A percentile compares a stretch with the other conserved stretches of the same genome.
Conservation (phyloP, 2,329 filamentous ascomycete species). For the Xylariaceae sp. region DNA sequence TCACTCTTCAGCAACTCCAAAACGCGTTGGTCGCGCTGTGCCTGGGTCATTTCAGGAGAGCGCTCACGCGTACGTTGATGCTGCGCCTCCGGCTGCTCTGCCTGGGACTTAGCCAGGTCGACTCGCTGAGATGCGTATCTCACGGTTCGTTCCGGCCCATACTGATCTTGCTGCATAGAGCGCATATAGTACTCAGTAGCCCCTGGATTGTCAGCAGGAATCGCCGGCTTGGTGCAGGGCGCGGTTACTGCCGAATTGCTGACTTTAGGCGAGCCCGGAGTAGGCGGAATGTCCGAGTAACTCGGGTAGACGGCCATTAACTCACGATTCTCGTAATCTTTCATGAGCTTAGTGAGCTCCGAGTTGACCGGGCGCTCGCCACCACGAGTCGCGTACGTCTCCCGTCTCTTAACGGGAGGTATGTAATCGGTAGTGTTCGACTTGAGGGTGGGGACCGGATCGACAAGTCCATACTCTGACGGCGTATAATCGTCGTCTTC, state of each 20-base stretch:
- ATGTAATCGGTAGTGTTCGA: too few species aligned
- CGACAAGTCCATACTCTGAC: too few species aligned
- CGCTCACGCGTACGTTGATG: constrained; percentile 28
- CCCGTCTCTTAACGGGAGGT: constrained; percentile 11
- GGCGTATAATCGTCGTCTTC: constrained; percentile 47
- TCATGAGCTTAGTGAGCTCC: constrained; percentile 51
- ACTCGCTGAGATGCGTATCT: constrained; percentile 42
- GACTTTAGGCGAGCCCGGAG: constrained; percentile 47
- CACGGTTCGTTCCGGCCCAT: constrained; percentile 39
- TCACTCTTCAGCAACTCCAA: constrained; percentile 39
- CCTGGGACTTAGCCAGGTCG: constrained; percentile 19
- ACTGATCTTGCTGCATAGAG: background rate
- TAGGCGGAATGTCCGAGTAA: constrained; percentile 49
- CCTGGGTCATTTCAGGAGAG: constrained; percentile 26
- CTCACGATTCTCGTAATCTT: constrained; percentile 52
- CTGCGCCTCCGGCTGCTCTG: background rate
- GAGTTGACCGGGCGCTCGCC: constrained; percentile 48
- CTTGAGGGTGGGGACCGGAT: too few species aligned
- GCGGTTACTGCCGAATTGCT: too few species aligned
- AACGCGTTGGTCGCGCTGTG: constrained; percentile 36
- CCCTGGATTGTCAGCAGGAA: too few species aligned
- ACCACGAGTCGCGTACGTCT: constrained; percentile 51
- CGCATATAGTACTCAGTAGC: too few species aligned
- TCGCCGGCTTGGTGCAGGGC: too few species aligned
- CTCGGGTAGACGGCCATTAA: constrained; percentile 58